phyloP scores from a whole-genome alignment of 768 basidiomycete genomes.

The Fomitopsis serialis region DNA sequence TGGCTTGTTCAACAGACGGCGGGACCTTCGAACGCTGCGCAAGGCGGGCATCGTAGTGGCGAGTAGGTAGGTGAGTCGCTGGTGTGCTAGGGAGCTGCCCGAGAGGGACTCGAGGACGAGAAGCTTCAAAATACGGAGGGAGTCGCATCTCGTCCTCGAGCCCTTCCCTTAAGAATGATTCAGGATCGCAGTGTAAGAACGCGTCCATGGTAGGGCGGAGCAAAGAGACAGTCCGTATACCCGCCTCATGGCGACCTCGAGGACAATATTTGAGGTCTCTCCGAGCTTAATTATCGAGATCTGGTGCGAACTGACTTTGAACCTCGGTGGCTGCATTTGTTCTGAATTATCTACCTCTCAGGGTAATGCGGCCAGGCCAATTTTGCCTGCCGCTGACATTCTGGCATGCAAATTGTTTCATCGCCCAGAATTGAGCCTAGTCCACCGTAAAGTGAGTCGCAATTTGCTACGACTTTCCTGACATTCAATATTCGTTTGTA shows the following conservation, averaged over 20 bases:
- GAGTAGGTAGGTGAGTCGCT: conserved; percentile 3
- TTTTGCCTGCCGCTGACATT: background rate
- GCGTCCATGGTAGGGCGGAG: background rate
- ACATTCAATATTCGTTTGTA: too few relatives aligned
- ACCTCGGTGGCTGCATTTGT: background rate
- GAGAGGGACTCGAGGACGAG: conserved; percentile 7
- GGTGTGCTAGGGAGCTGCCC: conserved; percentile 6
- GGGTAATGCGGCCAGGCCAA: background rate
- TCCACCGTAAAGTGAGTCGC: too few relatives aligned
- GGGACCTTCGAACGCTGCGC: conserved; percentile 36
- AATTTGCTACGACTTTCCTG: too few relatives aligned
- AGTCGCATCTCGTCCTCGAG: conserved; percentile 3
- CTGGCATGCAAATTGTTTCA: background rate
- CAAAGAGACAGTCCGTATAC: background rate
- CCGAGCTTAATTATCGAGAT: conserved; percentile 1
- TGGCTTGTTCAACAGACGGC: conserved; percentile 34
- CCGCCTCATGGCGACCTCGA: conserved; percentile 13
- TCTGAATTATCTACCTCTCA: background rate
- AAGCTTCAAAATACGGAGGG: background rate
- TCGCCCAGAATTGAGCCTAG: too few relatives aligned
- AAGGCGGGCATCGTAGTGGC: conserved; percentile 25
- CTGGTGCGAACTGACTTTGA: conserved; percentile 1
- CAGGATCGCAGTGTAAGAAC: background rate
- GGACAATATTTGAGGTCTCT: conserved; percentile 1
- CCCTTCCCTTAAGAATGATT: conserved; percentile 10